phyloP scores from a whole-genome alignment of 164 flowering plant species.

The Malania oleifera region DNA sequence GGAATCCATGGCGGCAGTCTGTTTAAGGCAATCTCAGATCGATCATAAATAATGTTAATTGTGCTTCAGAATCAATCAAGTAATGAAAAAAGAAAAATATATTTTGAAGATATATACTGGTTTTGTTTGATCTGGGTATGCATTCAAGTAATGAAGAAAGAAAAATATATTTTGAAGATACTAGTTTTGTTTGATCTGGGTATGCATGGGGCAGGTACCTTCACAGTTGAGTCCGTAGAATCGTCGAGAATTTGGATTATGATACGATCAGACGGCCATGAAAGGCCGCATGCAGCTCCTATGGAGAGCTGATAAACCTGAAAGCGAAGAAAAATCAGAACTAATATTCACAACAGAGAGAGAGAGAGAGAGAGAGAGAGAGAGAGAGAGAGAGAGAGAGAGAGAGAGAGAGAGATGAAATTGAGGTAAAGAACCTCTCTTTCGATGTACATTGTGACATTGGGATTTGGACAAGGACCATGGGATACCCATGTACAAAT shows the following conservation, averaged over 20 bases:
- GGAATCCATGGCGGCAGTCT: no score
- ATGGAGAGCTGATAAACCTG: conserved; percentile 87
- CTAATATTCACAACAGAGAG: neutral
- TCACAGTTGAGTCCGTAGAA: conserved; percentile 69
- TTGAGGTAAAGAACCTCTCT: conserved; percentile 42
- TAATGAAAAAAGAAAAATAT: no score
- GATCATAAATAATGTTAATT: no score
- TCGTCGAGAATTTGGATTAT: conserved; percentile 87
- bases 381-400: neutral
- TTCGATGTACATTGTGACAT: conserved; percentile 92
- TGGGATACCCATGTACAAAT: conserved; percentile 48
- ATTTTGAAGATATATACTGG: no score
- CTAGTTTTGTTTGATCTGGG: no score
- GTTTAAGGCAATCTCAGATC: no score
- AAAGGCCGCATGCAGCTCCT: conserved; percentile 89
- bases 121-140: no score
- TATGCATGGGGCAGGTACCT: conserved; percentile 30
- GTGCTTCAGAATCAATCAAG: neutral
- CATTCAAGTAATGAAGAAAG: no score
- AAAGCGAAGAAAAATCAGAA: neutral
- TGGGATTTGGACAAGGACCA: conserved; percentile 87
- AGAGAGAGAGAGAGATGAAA: no score
- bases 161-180: no score
- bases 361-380: neutral
- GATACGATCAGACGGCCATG: conserved; percentile 83